phyloP scores from a whole-genome alignment of 306 rosid species.

The Ammopiptanthus mongolicus region DNA sequence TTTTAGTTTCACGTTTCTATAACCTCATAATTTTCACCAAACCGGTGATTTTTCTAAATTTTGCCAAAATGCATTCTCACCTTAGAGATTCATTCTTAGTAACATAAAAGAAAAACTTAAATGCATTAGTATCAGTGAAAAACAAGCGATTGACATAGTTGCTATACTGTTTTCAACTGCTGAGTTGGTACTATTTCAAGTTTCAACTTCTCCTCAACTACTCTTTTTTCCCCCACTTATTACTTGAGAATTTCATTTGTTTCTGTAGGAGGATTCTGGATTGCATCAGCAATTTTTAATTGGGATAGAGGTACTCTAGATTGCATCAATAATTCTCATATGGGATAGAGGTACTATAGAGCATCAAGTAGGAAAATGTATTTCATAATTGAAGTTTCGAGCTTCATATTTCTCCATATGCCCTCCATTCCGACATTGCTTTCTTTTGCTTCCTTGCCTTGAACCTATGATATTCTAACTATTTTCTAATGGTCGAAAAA shows the following conservation, averaged over 20 bases:
- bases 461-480: no score
- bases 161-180: conserved; percentile 14
- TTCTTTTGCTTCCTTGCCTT: not conserved
- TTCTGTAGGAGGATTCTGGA: conserved; percentile 45
- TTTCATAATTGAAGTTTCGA: no score
- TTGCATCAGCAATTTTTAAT: conserved; percentile 48
- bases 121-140: not conserved
- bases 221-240: conserved; percentile 6
- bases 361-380: no score
- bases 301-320: conserved; percentile 90
- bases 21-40: no score
- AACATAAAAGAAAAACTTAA: not conserved
- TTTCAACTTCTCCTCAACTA: not conserved
- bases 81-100: not conserved
- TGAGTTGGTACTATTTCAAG: no score
- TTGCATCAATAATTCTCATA: no score
- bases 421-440: no score
- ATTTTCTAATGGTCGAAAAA: not conserved
- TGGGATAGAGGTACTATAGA: no score
- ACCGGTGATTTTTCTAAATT: no score
- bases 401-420: no score
- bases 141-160: conserved; percentile 12
- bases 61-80: not conserved
- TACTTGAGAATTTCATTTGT: not conserved
- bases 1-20: no score